These are phyloP conservation scores for Phoenix dactylifera DNA, from an alignment of 176 grass and related monocot genomes.

Conservation along the genomic window DNA sequence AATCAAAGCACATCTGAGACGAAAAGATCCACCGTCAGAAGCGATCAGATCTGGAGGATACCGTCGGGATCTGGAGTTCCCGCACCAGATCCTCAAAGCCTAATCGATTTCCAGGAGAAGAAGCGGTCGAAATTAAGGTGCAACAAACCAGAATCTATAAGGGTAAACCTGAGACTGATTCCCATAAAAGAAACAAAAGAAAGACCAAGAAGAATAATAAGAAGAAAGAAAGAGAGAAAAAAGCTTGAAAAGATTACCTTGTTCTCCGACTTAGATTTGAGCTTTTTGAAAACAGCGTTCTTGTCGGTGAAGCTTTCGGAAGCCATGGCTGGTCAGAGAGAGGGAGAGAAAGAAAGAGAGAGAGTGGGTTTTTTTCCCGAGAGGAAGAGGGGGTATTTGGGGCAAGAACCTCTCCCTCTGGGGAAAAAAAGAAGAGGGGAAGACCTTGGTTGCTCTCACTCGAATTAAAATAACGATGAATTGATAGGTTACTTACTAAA, in stretches of 20 bases:
- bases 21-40: neutral
- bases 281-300: conserved; percentile 13
- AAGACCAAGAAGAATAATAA: neutral
- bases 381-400: neutral
- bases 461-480: too few relatives aligned
- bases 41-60: neutral
- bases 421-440: neutral
- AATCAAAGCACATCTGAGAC: conserved; percentile 79
- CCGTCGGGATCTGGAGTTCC: neutral
- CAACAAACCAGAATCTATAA: conserved; percentile 1
- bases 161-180: neutral
- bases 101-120: conserved; percentile 8
- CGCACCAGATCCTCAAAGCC: neutral
- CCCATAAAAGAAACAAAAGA: conserved; percentile 1
- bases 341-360: too few relatives aligned
- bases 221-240: neutral
- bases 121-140: neutral
- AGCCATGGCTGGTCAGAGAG: neutral
- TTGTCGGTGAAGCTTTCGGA: conserved; percentile 3
- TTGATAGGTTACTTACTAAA: too few relatives aligned
- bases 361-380: too few relatives aligned
- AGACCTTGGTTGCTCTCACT: too few relatives aligned
- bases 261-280: conserved; percentile 13
- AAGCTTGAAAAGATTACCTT: neutral
- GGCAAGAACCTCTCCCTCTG: neutral